Percentiles rank a stretch among this genome's conserved stretches.
phyloP scores from a whole-genome alignment of 2,329 filamentous ascomycete genomes.

The Aspergillus novoparasiticus region DNA sequence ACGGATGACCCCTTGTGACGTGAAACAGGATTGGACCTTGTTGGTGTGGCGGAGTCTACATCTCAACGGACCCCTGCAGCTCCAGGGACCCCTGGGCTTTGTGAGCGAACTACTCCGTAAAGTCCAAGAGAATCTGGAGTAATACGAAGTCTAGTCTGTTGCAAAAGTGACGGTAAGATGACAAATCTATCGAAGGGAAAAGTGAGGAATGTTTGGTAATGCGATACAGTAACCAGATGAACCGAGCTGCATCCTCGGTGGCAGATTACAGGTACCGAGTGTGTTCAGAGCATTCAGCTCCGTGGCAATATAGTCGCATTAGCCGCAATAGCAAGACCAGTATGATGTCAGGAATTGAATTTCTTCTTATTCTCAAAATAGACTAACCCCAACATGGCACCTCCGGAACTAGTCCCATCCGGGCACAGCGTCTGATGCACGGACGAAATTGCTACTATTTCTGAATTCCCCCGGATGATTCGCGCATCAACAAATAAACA shows the following conservation, averaged over 20 bases:
- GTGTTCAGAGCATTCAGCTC: background rate
- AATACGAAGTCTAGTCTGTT: background rate
- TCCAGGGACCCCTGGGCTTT: background rate
- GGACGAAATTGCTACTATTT: background rate
- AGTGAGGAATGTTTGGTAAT: background rate
- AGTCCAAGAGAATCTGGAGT: background rate
- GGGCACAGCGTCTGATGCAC: background rate
- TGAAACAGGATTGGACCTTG: slow-evolving; percentile 7
- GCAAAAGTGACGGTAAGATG: background rate
- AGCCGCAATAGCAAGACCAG: background rate
- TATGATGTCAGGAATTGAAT: slow-evolving; percentile 12
- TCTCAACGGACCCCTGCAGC: background rate
- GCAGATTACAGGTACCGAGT: background rate
- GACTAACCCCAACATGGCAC: slow-evolving; percentile 1
- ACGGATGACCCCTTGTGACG: background rate
- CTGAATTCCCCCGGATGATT: slow-evolving; percentile 1
- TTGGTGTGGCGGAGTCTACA: slow-evolving; percentile 4
- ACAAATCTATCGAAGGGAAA: background rate
- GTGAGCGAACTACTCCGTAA: background rate
- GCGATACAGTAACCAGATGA: background rate
- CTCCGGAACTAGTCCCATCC: background rate
- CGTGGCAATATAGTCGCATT: background rate
- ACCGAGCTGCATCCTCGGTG: background rate
- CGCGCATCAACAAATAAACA: background rate
- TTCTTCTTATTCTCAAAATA: background rate